A percentile compares a stretch with the other conserved stretches of the same genome.
Evolutionary conservation across 371 early-diverging fungal genomes (phyloP).

Genomic region (Batrachochytrium dendrobatidis): DNA sequence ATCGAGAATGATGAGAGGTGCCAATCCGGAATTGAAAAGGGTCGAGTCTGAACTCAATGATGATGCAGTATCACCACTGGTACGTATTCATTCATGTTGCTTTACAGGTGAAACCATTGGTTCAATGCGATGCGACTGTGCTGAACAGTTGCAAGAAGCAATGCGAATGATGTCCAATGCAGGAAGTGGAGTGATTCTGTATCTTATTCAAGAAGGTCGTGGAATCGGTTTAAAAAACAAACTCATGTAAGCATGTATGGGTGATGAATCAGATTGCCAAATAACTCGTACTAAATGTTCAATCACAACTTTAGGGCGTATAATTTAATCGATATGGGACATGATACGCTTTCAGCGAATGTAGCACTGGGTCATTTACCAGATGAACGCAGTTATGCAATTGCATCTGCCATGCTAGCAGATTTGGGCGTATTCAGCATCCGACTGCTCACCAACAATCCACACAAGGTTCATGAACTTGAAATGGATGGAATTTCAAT

Average conservation of each 20-base stretch:
- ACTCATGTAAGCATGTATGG: slow-evolving; percentile 53
- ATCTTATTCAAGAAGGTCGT: slow-evolving; percentile 92
- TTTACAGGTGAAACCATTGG: slow-evolving; percentile 94
- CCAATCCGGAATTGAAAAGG: background rate
- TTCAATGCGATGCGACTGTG: slow-evolving; percentile 92
- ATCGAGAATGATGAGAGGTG: slow-evolving; percentile 24
- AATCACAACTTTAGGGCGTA: slow-evolving; percentile 64
- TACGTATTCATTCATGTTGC: slow-evolving; percentile 92
- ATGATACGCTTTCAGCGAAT: slow-evolving; percentile 93
- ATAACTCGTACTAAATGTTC: slow-evolving; percentile 6
- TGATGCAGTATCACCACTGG: slow-evolving; percentile 54
- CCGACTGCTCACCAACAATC: slow-evolving; percentile 90
- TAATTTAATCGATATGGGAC: slow-evolving; percentile 91
- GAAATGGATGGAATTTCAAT: slow-evolving; percentile 61
- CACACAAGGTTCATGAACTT: slow-evolving; percentile 82
- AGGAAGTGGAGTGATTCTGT: slow-evolving; percentile 83
- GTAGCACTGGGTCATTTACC: slow-evolving; percentile 79
- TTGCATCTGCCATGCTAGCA: slow-evolving; percentile 82
- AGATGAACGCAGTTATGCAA: slow-evolving; percentile 84
- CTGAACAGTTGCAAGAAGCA: slow-evolving; percentile 81
- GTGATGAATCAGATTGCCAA: background rate
- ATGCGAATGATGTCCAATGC: slow-evolving; percentile 80
- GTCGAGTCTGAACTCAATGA: background rate
- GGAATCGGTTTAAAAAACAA: slow-evolving; percentile 92
- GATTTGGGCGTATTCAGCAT: slow-evolving; percentile 66